Conservation (phyloP, 164 flowering plant genomes). For the Liquidambar formosana region DNA sequence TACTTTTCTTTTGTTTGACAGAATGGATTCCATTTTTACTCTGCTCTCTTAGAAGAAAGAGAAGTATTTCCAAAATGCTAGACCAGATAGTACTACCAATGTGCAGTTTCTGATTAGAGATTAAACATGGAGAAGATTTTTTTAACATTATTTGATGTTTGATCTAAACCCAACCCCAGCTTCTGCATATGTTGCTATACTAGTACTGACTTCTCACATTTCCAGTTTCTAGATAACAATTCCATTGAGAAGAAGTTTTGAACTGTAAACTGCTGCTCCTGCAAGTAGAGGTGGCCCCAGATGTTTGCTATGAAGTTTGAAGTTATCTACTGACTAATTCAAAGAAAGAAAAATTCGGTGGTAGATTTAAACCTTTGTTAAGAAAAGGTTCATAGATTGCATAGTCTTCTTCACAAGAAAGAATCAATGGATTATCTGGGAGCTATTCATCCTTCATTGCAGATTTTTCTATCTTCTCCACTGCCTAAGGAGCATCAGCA, state of each 20-base stretch:
- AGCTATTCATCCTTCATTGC: slow-evolving; percentile 32
- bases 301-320: slow-evolving; percentile 1
- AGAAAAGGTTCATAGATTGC: slow-evolving; percentile 59
- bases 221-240: slow-evolving; percentile 84
- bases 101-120: not conserved
- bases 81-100: not conserved
- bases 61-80: not conserved
- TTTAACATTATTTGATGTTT: not conserved
- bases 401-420: slow-evolving; percentile 88
- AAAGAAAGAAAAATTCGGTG: not conserved
- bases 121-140: not conserved
- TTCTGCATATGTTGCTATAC: not conserved
- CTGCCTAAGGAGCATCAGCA: slow-evolving; percentile 44
- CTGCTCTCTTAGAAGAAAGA: not conserved
- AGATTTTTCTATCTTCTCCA: slow-evolving; percentile 55
- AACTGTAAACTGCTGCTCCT: slow-evolving; percentile 68
- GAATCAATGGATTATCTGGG: slow-evolving; percentile 57
- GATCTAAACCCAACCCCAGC: not conserved
- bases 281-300: slow-evolving; percentile 17
- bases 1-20: not conserved
- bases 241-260: slow-evolving; percentile 84
- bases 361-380: slow-evolving; percentile 49
- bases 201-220: slow-evolving; percentile 53
- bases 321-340: not conserved
- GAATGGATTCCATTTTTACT: not conserved